Conservation (phyloP, 2,329 filamentous ascomycete species). For the Penicillium sp. region DNA sequence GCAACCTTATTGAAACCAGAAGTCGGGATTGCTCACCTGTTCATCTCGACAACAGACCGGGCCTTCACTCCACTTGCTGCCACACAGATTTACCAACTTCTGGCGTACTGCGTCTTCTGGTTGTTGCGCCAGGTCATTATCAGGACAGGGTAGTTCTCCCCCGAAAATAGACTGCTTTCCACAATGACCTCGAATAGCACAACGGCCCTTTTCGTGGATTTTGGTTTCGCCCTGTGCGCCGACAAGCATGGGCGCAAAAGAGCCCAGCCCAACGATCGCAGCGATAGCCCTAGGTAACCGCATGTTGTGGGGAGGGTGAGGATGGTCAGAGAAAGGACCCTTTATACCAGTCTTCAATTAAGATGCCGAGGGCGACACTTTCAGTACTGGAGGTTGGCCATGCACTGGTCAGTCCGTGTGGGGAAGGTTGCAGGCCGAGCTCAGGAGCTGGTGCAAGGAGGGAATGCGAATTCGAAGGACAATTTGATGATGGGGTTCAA, state of each 20-base stretch:
- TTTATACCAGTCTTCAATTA: not conserved
- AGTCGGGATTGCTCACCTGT: constrained; percentile 55
- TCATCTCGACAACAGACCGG: constrained; percentile 81
- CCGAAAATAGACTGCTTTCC: constrained; percentile 90
- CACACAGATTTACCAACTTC: constrained; percentile 82
- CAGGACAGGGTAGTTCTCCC: constrained; percentile 83
- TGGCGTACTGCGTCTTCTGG: constrained; percentile 71
- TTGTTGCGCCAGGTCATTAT: constrained; percentile 78
- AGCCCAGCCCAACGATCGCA: constrained; percentile 30
- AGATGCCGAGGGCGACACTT: not conserved
- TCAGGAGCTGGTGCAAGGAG: not conserved
- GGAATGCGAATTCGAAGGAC: not conserved
- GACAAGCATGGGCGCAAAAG: constrained; percentile 27
- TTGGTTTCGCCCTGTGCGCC: constrained; percentile 37
- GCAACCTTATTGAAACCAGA: not conserved
- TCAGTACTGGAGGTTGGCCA: constrained; percentile 10
- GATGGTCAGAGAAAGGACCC: not conserved
- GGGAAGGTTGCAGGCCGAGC: constrained; percentile 8
- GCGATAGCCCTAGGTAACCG: constrained; percentile 32
- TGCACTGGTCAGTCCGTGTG: constrained; percentile 14
- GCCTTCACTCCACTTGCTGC: constrained; percentile 77
- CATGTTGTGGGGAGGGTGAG: constrained; percentile 23
- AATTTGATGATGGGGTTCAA: not conserved
- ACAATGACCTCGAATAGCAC: constrained; percentile 87
- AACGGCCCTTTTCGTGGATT: constrained; percentile 82